Evolutionary conservation across 805 yeast genomes (phyloP).

Genomic region (Kregervanrija pseudodelftensis): DNA sequence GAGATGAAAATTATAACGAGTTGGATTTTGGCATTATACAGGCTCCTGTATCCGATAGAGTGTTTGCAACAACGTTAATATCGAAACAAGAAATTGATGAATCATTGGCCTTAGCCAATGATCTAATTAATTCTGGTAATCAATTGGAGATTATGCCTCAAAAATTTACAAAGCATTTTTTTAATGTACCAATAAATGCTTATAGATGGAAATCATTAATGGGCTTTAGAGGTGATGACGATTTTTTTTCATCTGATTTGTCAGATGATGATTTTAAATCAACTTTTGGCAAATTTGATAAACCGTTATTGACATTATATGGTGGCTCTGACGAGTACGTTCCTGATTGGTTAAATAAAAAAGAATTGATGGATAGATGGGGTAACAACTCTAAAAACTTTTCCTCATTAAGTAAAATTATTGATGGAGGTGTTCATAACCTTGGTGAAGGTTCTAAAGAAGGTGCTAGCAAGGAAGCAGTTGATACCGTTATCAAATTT

Average conservation of each 20-base stretch:
- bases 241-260: conserved; percentile 58
- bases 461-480: conserved; percentile 10
- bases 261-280: conserved; percentile 31
- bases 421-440: conserved; percentile 54
- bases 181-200: conserved; percentile 58
- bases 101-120: conserved; percentile 26
- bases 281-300: conserved; percentile 51
- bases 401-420: conserved; percentile 43
- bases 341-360: conserved; percentile 43
- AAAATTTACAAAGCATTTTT: conserved; percentile 37
- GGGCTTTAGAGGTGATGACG: conserved; percentile 64
- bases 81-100: conserved; percentile 15
- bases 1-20: conserved; percentile 3
- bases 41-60: conserved; percentile 69
- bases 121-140: conserved; percentile 36
- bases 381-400: conserved; percentile 14
- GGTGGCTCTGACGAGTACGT: conserved; percentile 63
- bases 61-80: conserved; percentile 26
- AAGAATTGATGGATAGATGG: conserved; percentile 45
- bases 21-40: conserved; percentile 61
- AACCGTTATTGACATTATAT: conserved; percentile 44
- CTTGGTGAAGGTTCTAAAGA: conserved; percentile 35
- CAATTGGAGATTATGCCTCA: conserved; percentile 44
- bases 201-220: conserved; percentile 64
- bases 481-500: conserved; percentile 10